Evolutionary conservation across 2,329 filamentous ascomycete genomes (phyloP).

Genomic region (Neocucurbitaria cava): DNA sequence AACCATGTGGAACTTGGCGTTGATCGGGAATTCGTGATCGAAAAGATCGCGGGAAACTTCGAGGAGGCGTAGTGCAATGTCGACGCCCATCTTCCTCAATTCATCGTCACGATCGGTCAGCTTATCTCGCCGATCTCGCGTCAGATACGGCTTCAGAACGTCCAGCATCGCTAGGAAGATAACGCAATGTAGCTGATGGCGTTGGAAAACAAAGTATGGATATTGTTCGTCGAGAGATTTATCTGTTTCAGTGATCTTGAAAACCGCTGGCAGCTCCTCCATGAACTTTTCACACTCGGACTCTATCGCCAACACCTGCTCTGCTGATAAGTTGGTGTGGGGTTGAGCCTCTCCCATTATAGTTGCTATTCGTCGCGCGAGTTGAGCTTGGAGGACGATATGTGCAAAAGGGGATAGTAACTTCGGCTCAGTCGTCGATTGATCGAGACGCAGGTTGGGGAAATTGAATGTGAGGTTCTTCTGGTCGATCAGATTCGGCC

Average conservation of each 20-base stretch:
- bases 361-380: constrained; percentile 43
- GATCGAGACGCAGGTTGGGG: constrained; percentile 51
- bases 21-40: constrained; percentile 53
- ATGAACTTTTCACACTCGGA: constrained; percentile 55
- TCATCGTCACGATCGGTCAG: constrained; percentile 43
- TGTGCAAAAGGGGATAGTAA: constrained; percentile 55
- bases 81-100: constrained; percentile 53
- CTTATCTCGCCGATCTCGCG: constrained; percentile 40
- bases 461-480: constrained; percentile 49
- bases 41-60: constrained; percentile 52
- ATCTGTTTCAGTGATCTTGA: constrained; percentile 52
- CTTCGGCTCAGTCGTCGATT: constrained; percentile 41
- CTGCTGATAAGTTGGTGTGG: constrained; percentile 19
- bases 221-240: constrained; percentile 50
- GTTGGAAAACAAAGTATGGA: constrained; percentile 56
- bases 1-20: constrained; percentile 59
- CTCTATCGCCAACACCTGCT: constrained; percentile 36
- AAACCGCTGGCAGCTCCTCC: constrained; percentile 52
- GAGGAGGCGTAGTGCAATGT: constrained; percentile 55
- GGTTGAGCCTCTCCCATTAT: constrained; percentile 27
- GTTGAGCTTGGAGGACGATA: constrained; percentile 51
- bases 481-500: constrained; percentile 55
- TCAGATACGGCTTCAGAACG: constrained; percentile 57
- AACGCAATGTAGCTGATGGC: constrained; percentile 55
- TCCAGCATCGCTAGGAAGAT: constrained; percentile 56